phyloP scores from a whole-genome alignment of 306 rosid species.

The Quercus aquifolioides region DNA sequence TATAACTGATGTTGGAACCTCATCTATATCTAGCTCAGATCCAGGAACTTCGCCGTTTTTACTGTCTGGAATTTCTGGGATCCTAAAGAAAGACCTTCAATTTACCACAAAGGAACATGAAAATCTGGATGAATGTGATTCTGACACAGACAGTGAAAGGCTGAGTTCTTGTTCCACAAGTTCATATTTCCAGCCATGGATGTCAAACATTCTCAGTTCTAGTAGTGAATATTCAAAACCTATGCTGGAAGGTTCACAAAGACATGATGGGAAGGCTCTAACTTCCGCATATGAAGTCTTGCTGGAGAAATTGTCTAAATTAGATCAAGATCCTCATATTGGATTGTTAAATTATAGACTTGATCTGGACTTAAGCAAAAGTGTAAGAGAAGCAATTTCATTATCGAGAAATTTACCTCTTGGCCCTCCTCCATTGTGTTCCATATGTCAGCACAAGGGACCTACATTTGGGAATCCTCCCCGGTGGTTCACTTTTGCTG shows the following conservation, averaged over 20 bases:
- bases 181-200: slow-evolving; percentile 73
- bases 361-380: slow-evolving; percentile 67
- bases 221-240: slow-evolving; percentile 46
- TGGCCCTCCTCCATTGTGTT: slow-evolving; percentile 92
- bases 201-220: slow-evolving; percentile 46
- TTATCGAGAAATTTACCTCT: slow-evolving; percentile 54
- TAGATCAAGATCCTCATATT: slow-evolving; percentile 52
- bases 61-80: slow-evolving; percentile 42
- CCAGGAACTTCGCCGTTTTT: slow-evolving; percentile 63
- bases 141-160: slow-evolving; percentile 63
- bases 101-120: slow-evolving; percentile 35
- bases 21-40: slow-evolving; percentile 90
- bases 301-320: slow-evolving; percentile 55
- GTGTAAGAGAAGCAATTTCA: slow-evolving; percentile 72
- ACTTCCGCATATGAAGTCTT: slow-evolving; percentile 46
- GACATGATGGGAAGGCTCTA: slow-evolving; percentile 38
- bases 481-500: slow-evolving; percentile 79
- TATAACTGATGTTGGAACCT: slow-evolving; percentile 78
- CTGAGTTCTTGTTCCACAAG: slow-evolving; percentile 48
- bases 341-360: slow-evolving; percentile 44
- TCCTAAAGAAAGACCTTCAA: slow-evolving; percentile 40
- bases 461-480: slow-evolving; percentile 96
- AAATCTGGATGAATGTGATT: slow-evolving; percentile 51
- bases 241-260: slow-evolving; percentile 27
- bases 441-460: slow-evolving; percentile 93